phyloP scores from a whole-genome alignment of 768 basidiomycete species.

The Peribolospora kevripleyi region DNA sequence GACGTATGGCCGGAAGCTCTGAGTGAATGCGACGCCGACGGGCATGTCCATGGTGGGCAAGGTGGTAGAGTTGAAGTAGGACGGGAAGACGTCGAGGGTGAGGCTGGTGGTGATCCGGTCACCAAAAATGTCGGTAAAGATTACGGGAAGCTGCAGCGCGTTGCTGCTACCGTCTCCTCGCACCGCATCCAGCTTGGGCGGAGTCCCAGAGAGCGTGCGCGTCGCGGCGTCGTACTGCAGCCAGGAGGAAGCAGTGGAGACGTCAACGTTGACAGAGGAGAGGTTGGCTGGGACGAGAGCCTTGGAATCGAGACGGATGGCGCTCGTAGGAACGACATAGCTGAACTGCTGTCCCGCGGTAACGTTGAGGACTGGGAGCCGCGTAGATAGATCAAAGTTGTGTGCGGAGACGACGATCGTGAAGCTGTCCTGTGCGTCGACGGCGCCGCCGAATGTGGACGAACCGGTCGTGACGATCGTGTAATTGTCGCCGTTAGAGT shows the following conservation, averaged over 20 bases:
- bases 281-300: slow-evolving; percentile 39
- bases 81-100: slow-evolving; percentile 39
- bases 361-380: slow-evolving; percentile 41
- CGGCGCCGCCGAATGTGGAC: slow-evolving; percentile 32
- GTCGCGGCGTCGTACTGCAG: slow-evolving; percentile 31
- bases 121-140: slow-evolving; percentile 35
- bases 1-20: slow-evolving; percentile 8
- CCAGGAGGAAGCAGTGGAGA: slow-evolving; percentile 22
- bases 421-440: slow-evolving; percentile 33
- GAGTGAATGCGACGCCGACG: slow-evolving; percentile 7
- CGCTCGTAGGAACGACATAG: slow-evolving; percentile 22
- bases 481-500: slow-evolving; percentile 20
- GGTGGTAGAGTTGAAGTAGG: slow-evolving; percentile 33
- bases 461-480: slow-evolving; percentile 45
- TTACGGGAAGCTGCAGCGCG: slow-evolving; percentile 32
- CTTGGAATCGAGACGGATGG: slow-evolving; percentile 33
- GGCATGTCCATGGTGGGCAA: slow-evolving; percentile 10
- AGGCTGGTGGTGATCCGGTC: slow-evolving; percentile 42
- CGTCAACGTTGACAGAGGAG: slow-evolving; percentile 33
- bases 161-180: slow-evolving; percentile 19
- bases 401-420: slow-evolving; percentile 41
- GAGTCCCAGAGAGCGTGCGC: slow-evolving; percentile 38
- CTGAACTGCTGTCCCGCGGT: slow-evolving; percentile 35
- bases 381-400: slow-evolving; percentile 32
- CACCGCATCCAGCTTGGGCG: slow-evolving; percentile 20